phyloP scores from a whole-genome alignment of 805 yeast species.

The Kazachstania bromeliacearum region DNA sequence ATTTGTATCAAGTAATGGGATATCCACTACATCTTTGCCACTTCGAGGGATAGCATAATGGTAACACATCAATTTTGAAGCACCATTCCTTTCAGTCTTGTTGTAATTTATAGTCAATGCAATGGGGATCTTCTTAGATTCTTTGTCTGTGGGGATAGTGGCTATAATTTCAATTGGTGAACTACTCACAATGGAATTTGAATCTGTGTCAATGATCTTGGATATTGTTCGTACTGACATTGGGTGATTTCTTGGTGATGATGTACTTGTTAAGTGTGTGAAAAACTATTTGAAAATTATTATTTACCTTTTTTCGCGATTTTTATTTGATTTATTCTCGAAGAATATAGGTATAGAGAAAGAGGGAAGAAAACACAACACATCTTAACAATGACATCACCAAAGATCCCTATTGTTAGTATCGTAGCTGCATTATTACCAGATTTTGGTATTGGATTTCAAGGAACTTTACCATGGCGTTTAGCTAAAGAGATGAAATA shows the following conservation, averaged over 20 bases:
- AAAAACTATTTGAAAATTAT: no score
- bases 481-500: constrained; percentile 76
- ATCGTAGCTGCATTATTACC: constrained; percentile 86
- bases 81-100: no score
- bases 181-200: constrained; percentile 3
- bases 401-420: constrained; percentile 39
- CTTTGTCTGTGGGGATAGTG: constrained; percentile 14
- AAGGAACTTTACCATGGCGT: constrained; percentile 83
- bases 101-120: constrained; percentile 8
- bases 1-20: constrained; percentile 20
- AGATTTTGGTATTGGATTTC: constrained; percentile 70
- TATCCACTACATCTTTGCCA: constrained; percentile 15
- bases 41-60: constrained; percentile 22
- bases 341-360: no score
- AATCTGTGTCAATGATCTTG: constrained; percentile 5
- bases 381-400: no score
- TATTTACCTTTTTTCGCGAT: no score
- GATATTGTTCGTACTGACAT: not conserved
- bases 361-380: no score
- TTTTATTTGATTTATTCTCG: no score
- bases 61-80: constrained; percentile 15
- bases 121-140: constrained; percentile 16
- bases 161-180: constrained; percentile 15
- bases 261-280: no score
- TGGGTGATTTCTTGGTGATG: no score